Base-by-base conservation (phyloP, 768 basidiomycete genomes). In the Lactarius deliciosus region DNA sequence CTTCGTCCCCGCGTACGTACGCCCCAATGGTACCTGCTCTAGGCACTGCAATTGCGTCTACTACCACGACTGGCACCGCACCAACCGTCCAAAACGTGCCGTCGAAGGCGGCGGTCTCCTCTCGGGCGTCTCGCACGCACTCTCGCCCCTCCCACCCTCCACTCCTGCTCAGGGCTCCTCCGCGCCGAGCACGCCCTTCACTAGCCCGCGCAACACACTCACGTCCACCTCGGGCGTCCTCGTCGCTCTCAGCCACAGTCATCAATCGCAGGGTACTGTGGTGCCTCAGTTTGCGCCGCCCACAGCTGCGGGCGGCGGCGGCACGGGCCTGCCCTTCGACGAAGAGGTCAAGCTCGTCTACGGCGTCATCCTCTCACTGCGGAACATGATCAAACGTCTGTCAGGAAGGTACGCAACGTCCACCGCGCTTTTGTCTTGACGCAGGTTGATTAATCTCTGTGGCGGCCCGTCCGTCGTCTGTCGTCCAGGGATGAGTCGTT, bases 291-390 rank as follows among this genome's bases (percentile, higher is more conserved):
- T 80, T 32, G 63, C 77, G 16, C 75, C 81, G 25, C 75, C 22
- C 2, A 13, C 50, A 22, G 50, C 50, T 13, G 15, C 13, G 2
- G 5, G 73, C 68, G n/a, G 22, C 22, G 25, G 50, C 11, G 58
- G 73, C 68, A 81, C 85, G 4, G 86, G 84, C 20, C 79, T 99
- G 22, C 81, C 96, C 7, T 98, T 99, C 71, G 97, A 99, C 74
- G 97, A 99, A 76, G 96, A 99, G 76, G 89, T 90, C 1, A 99
- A 99, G 75, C 83, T 99, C 68, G 96, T 99, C 0, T 99, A 98
- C 75, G 97, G 97, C 64, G 92, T 99, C 62, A 82, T 98, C 16
- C 80, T 98, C 53, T 95, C 93, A 8, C 75, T 99, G 71, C 80
- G 94, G 63, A 95, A 94, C 76, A 96, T 98, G 95, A 81, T 96